Base-by-base conservation (phyloP, 345 rosid genomes). In the Capsella bursapastoris region DNA sequence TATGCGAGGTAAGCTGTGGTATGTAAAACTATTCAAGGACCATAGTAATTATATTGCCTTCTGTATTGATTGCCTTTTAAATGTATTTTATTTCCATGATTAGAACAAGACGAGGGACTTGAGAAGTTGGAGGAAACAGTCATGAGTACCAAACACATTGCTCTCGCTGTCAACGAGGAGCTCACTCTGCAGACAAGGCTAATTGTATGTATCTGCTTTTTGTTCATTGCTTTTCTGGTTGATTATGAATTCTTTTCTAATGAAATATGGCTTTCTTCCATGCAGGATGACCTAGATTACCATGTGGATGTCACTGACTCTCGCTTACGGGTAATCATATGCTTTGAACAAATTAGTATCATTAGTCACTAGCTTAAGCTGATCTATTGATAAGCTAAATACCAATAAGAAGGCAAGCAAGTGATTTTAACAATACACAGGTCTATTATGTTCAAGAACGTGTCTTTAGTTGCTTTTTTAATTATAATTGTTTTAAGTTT, bases 101-200 rank as follows among this genome's bases (percentile, higher is more conserved):
- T 88, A 95, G 98, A 95, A 79, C 99, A 95, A 92, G 99, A 95
- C 75, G 99, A 95, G 67, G 99, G 97, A 49, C 97, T 95, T 55
- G 99, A 85, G 83, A 82, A 92, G 84, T 85, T 95, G 83, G 99
- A 92, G 81, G 92, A 81, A 77, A 88, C 98, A 2, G 93, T 90
- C 53, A 81, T 79, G 74, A 92, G 98, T 80, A 90, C 94, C 29
- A 92, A 92, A 73, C 98, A 92, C 78, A 90, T 90, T 69, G 98
- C 96, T 27, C 78, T 88, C 67, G 98, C 98, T 48, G 90, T 92
- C 80, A 90, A 90, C 8, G 98, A 92, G 83, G 98, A 92, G 78
- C 98, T 92, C 68, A 88, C 84, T 73, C 87, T 90, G 52, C 98
- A 92, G 80, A 80, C 98, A n/a, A 84, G 98, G 51, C 91, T 92